Evolutionary conservation across 2,329 filamentous ascomycete genomes (phyloP), one percentile per base, ranked within the genome.

Genomic region (Ophiosphaerella narmari): DNA sequence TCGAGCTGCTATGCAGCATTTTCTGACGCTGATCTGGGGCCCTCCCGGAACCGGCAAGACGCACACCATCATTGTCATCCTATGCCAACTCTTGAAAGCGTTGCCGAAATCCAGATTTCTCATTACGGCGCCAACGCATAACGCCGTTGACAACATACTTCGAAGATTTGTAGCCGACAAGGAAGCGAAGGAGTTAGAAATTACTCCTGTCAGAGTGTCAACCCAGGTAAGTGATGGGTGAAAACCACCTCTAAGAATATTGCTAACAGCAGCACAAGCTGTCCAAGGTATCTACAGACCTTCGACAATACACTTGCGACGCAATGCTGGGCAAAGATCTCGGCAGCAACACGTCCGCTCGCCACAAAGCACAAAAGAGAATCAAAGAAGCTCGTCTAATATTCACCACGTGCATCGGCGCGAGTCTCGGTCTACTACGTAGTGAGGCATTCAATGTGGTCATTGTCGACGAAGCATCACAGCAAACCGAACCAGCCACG

Each of bases 21-120:
- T 65, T 4, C 52, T 78, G 2, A 72, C 72, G 2, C 77, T 73
- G 38, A 63, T 78, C 3, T 78, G 77, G 75, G 76, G 75, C 0
- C 75, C 77, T 11, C 76, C 76, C 1, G 77, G 77, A 4, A 78
- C 77, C 1, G 76, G 75, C 4, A 79, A 78, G 50, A 78, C 76
- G 0, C 68, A 75, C 32, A 78, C 75, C 0, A 71, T 77, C 6
- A 72, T 76, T 1, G 63, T 68, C 18, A 74, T 78, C 23, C 59
- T 78, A 13, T 52, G 57, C 4, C 63, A 65, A 4, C 43, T 78
- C n/a, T 63, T 73, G 18, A 45, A 45, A 6, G 44, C 48, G 14
- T 48, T 70, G 6, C 48, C 55, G 1, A 39, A 54, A n/a, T 53
- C 54, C 5, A 58, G 53, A 1, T 62, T 77, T 23, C 58, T 78